These are phyloP conservation scores for Alternaria sp. DNA, from an alignment of 2,329 filamentous ascomycete species.

Conservation along the genomic window DNA sequence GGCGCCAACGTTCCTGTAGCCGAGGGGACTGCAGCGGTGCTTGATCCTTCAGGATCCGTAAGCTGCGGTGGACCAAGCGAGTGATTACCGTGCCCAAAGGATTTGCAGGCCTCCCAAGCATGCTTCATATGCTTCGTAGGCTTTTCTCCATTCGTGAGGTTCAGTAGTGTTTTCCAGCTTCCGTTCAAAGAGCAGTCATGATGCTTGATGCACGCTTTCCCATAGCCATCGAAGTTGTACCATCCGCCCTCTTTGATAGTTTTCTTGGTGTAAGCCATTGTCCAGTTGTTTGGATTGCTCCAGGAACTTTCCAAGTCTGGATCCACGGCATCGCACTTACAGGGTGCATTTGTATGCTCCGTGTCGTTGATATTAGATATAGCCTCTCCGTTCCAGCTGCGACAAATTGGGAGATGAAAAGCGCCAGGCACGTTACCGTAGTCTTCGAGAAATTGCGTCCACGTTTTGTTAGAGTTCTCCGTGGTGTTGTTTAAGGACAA, in stretches of 20 bases:
- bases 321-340: background rate
- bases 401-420: background rate
- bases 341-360: background rate
- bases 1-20: background rate
- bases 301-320: background rate
- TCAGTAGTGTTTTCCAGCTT: background rate
- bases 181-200: background rate
- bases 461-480: no score
- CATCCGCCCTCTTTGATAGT: slow-evolving; percentile 1
- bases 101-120: background rate
- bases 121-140: slow-evolving; percentile 1
- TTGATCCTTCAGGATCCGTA: background rate
- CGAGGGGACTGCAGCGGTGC: background rate
- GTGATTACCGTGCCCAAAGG: background rate
- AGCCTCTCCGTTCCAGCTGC: background rate
- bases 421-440: background rate
- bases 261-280: slow-evolving; percentile 1
- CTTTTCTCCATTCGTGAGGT: background rate
- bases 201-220: background rate
- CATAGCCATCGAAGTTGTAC: background rate
- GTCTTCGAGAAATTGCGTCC: background rate
- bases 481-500: background rate
- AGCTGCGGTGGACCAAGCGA: background rate
- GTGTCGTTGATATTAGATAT: background rate
- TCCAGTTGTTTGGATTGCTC: slow-evolving; percentile 3